A percentile compares a stretch with the other conserved stretches of the same genome.
These are phyloP conservation scores for Pythium vanterpoolii DNA, from an alignment of 352 stramenopile genomes.

Conservation along the genomic window DNA sequence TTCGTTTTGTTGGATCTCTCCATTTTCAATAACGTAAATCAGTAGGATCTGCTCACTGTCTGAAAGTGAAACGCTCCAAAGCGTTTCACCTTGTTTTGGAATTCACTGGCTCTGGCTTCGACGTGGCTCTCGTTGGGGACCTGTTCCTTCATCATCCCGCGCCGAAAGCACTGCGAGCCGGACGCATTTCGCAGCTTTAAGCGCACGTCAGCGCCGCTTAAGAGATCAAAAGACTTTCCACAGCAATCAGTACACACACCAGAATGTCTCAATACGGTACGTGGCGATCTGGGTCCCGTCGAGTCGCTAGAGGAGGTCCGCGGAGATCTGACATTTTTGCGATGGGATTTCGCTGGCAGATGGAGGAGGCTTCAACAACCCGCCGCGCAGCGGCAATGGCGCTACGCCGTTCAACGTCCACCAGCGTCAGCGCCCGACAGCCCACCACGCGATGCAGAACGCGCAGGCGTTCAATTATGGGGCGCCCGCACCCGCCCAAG, in stretches of 20 bases:
- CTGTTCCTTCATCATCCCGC: not conserved
- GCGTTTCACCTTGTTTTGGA: constrained; percentile 11
- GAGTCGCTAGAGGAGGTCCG: not conserved
- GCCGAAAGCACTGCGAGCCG: not conserved
- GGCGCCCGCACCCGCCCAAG: not conserved
- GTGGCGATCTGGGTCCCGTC: not conserved
- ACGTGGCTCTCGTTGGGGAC: constrained; percentile 25
- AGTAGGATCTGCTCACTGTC: not conserved
- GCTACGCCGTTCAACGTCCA: constrained; percentile 26
- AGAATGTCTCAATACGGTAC: constrained; percentile 23
- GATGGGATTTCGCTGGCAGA: not conserved
- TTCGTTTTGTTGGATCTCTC: not conserved
- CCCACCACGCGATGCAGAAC: constrained; percentile 17
- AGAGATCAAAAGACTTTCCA: not conserved
- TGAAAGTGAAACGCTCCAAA: not conserved
- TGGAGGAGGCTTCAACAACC: not conserved
- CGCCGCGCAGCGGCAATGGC: constrained; percentile 13
- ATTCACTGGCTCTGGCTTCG: constrained; percentile 5
- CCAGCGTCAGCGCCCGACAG: constrained; percentile 29
- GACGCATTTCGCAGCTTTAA: not conserved
- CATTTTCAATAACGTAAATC: not conserved
- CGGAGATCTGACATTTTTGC: not conserved
- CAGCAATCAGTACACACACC: not conserved
- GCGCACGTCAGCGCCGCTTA: not conserved
- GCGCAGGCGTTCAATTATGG: constrained; percentile 24